Evolutionary conservation across 2,329 filamentous ascomycete genomes (phyloP).

Genomic region (Kalaharituber pfeilii): DNA sequence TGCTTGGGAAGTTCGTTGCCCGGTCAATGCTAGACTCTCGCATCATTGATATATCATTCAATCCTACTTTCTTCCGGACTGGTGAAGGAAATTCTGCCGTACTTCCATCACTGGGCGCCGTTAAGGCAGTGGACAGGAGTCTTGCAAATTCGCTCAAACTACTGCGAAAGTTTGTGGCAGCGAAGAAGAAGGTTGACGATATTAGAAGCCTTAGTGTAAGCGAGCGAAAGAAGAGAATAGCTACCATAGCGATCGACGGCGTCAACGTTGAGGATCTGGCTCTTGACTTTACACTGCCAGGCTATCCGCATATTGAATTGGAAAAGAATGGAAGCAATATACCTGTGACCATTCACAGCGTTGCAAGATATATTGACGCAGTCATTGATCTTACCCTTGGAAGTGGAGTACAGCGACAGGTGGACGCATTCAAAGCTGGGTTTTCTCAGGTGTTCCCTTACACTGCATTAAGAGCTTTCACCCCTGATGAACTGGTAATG

Average conservation of each 20-base stretch:
- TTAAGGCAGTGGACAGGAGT: constrained; percentile 74
- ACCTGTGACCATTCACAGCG: constrained; percentile 72
- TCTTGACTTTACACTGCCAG: constrained; percentile 86
- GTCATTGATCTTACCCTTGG: constrained; percentile 85
- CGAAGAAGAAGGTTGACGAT: constrained; percentile 67
- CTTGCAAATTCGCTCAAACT: constrained; percentile 71
- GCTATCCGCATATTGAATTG: constrained; percentile 74
- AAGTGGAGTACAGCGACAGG: constrained; percentile 70
- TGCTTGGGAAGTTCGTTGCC: constrained; percentile 91
- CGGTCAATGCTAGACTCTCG: constrained; percentile 95
- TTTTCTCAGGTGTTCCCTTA: constrained; percentile 97
- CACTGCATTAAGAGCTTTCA: constrained; percentile 79
- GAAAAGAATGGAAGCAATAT: constrained; percentile 55
- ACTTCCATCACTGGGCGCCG: constrained; percentile 68
- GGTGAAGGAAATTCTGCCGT: constrained; percentile 47
- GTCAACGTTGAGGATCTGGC: constrained; percentile 70
- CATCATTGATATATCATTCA: constrained; percentile 95
- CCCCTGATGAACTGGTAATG: constrained; percentile 83
- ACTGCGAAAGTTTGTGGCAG: constrained; percentile 69
- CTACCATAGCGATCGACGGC: constrained; percentile 55
- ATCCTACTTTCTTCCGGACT: constrained; percentile 92
- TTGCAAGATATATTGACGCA: constrained; percentile 71
- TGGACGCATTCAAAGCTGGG: constrained; percentile 75
- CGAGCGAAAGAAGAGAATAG: constrained; percentile 53
- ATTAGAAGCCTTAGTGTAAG: constrained; percentile 46